Evolutionary conservation across 805 yeast genomes (phyloP), one percentile per base, ranked within the genome.

Genomic region (Ogataea allantospora): DNA sequence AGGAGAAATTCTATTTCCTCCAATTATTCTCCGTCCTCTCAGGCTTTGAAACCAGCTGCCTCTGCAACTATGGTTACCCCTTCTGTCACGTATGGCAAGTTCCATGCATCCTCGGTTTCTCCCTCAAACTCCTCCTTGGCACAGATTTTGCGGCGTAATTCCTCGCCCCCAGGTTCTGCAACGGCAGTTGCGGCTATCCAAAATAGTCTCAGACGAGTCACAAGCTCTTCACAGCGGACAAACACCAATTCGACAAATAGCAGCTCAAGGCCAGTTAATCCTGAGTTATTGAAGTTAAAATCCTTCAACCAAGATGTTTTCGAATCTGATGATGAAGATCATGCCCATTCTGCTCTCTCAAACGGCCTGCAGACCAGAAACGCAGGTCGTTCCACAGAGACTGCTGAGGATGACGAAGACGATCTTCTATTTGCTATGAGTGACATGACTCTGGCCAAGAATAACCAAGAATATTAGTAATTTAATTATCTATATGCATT

Each of bases 391-490:
- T 37, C 38, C 13, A 12, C 34, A 5, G 47, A 44, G 10, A 30
- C 33, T n/a, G 48, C 39, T 27, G 77, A 72, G 25, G 81, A 77
- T 21, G 83, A 77, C 16, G 86, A 80, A 38, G 87, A 80, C 44
- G 86, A 80, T 35, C 61, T 82, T 40, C 60, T 80, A 31, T 80
- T 80, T 57, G 74, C 84, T 15, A 80, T 80, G 88, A 81, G 87
- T 54, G 88, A 81, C 51, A 80, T 81, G 86, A 77, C 60, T 4
- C 40, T 52, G 12, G 54, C 53, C 18, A 57, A 55, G 26, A 53
- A 55, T 27, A 53, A 48, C 29, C 48, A 51, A 14, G 58, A 54
- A 23, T 55, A 39, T 31, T 55, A 38, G 25, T 38, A n/a, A 13
- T 11, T 26, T 6, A 21, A 9, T 5, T 21, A 21, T 21, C 4